Conservation (phyloP, 1,139 yeast species). For the Debaryomyces singareniensis region DNA sequence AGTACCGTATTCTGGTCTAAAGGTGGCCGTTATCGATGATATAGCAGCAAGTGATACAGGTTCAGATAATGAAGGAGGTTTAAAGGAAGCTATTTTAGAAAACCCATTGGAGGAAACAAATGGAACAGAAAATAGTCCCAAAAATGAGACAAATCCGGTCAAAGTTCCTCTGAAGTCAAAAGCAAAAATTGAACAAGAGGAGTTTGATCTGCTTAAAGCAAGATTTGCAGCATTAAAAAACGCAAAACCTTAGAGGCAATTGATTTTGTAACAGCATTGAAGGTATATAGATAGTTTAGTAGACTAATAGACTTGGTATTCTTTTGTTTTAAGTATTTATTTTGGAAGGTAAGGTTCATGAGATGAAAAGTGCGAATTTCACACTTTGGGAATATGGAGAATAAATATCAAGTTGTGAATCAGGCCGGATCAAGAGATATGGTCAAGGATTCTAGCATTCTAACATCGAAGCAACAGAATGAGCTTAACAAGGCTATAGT, state of each 20-base stretch:
- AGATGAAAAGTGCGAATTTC: too few species aligned
- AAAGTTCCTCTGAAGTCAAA: too few species aligned
- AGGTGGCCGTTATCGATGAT: conserved; percentile 10
- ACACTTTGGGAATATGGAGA: too few species aligned
- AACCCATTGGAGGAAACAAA: conserved; percentile 8
- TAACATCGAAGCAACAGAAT: conserved; percentile 44
- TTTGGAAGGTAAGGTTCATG: too few species aligned
- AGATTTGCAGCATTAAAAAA: conserved; percentile 43
- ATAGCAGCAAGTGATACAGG: conserved; percentile 10
- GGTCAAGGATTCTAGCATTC: conserved; percentile 24
- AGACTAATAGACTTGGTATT: too few species aligned
- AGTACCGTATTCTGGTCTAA: conserved; percentile 63
- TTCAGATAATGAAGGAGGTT: conserved; percentile 15
- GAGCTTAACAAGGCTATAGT: conserved; percentile 53
- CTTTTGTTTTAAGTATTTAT: too few species aligned
- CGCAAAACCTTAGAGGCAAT: too few species aligned
- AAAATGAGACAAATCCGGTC: conserved; percentile 6
- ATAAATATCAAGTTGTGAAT: too few species aligned
- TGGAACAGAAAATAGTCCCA: conserved; percentile 19
- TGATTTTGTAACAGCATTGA: too few species aligned
- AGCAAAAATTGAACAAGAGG: conserved; percentile 15
- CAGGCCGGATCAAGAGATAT: too few species aligned
- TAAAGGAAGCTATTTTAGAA: conserved; percentile 10
- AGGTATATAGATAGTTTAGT: too few species aligned
- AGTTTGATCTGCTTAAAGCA: conserved; percentile 38